Evolutionary conservation across 106 monocot genomes (phyloP).

Genomic region (Dioscorea alata): DNA sequence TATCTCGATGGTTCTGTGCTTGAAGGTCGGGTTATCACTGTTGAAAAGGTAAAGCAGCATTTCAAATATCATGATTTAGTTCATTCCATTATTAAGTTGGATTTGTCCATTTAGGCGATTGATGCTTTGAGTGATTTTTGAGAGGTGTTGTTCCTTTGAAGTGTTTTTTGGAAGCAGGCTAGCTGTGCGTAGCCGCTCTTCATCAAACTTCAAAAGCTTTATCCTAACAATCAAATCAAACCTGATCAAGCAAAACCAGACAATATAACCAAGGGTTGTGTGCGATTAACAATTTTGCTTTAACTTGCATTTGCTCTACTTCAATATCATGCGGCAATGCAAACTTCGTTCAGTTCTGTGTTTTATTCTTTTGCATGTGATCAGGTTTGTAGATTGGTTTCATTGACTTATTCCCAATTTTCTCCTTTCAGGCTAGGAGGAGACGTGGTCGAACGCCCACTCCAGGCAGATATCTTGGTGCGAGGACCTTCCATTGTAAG

Average conservation of each 20-base stretch:
- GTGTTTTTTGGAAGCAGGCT: constrained; percentile 61
- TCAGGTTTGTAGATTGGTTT: not conserved
- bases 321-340: not conserved
- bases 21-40: constrained; percentile 88
- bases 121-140: constrained; percentile 14
- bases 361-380: not conserved
- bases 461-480: constrained; percentile 69
- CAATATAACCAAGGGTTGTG: constrained; percentile 52
- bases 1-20: constrained; percentile 72
- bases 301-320: not conserved
- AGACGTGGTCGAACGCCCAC: constrained; percentile 73
- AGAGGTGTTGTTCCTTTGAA: constrained; percentile 33
- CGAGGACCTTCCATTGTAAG: constrained; percentile 35
- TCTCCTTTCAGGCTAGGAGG: constrained; percentile 45
- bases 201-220: constrained; percentile 64
- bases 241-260: constrained; percentile 40
- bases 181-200: constrained; percentile 61
- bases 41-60: constrained; percentile 64
- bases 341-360: not conserved
- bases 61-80: not conserved
- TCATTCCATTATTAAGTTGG: no score
- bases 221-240: constrained; percentile 50
- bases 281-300: constrained; percentile 45
- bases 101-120: no score
- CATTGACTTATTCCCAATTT: not conserved